Percentiles rank a stretch among this genome's conserved stretches.
These are phyloP conservation scores for Guadua angustifolia DNA, from an alignment of 176 grass and related monocot species.

Conservation along the genomic window DNA sequence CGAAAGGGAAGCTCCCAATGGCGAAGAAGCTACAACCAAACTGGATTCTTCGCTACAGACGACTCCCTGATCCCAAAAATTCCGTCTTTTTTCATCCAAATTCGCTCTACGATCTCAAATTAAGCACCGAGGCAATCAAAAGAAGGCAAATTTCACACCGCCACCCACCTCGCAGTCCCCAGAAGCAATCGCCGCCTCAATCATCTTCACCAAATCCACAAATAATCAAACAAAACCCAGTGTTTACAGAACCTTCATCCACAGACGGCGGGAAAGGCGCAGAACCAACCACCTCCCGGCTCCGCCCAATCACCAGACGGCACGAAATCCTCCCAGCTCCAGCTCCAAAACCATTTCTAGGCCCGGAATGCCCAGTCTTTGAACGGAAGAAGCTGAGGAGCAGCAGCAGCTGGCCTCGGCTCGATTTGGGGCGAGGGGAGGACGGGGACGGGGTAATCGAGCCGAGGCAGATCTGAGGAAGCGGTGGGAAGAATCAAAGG, in stretches of 20 bases:
- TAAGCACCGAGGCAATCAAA: conserved; percentile 15
- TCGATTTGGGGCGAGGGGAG: background rate
- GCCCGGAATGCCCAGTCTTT: background rate
- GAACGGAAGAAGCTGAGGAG: background rate
- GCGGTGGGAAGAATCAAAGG: conserved; percentile 36
- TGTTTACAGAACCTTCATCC: background rate
- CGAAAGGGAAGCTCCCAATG: conserved; percentile 1
- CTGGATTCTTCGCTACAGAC: background rate
- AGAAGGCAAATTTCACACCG: conserved; percentile 6
- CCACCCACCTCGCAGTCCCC: background rate
- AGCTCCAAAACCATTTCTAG: conserved; percentile 25
- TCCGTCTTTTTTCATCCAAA: background rate
- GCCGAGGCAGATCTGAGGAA: conserved; percentile 51
- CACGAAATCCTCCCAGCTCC: background rate
- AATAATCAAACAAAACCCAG: background rate
- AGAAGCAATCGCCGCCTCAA: background rate
- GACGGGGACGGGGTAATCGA: background rate
- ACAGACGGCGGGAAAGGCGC: conserved; percentile 11
- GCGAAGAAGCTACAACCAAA: conserved; percentile 13
- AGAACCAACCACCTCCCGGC: background rate
- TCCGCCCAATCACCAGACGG: background rate
- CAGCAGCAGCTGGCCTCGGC: background rate
- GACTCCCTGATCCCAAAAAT: background rate
- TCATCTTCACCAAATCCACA: conserved; percentile 29
- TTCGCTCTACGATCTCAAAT: conserved; percentile 22